Percentiles rank a stretch among this genome's conserved stretches.
Evolutionary conservation across 129 eudicot genomes (phyloP).

Genomic region (Artemisia argyi): DNA sequence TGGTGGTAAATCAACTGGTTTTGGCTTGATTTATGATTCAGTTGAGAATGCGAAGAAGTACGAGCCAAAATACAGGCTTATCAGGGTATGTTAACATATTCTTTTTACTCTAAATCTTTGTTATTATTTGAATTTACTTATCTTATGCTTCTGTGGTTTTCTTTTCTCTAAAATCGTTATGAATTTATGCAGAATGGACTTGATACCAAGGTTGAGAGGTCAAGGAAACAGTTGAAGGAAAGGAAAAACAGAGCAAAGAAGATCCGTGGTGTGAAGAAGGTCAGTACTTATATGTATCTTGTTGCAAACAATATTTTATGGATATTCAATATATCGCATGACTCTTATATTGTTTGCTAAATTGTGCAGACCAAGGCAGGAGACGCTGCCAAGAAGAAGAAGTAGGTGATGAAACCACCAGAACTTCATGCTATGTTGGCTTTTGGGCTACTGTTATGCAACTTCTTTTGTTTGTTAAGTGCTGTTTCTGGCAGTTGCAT

Average conservation of each 20-base stretch:
- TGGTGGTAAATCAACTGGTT: conserved; percentile 82
- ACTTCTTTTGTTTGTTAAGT: not conserved
- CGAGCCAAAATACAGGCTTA: conserved; percentile 63
- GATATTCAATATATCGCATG: too few relatives aligned
- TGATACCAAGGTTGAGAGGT: conserved; percentile 39
- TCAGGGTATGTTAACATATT: conserved; percentile 51
- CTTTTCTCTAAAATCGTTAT: not conserved
- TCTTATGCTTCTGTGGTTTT: not conserved
- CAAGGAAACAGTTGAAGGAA: conserved; percentile 47
- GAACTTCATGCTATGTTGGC: not conserved
- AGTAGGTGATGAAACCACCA: conserved; percentile 11
- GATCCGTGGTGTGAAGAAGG: conserved; percentile 43
- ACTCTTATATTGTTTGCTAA: not conserved
- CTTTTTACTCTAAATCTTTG: not conserved
- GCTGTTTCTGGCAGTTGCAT: conserved; percentile 7
- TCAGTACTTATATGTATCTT: not conserved
- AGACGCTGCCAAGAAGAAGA: conserved; percentile 48
- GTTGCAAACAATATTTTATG: too few relatives aligned
- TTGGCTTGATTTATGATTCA: conserved; percentile 73
- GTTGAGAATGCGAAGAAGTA: conserved; percentile 78
- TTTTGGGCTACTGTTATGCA: conserved; percentile 7
- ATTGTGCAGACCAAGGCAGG: conserved; percentile 38
- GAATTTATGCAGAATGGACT: conserved; percentile 33
- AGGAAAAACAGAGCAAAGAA: conserved; percentile 50
- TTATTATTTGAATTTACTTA: too few relatives aligned